Percentiles rank a stretch among this genome's conserved stretches.
phyloP scores from a whole-genome alignment of 768 basidiomycete species.

The Russula emetica region DNA sequence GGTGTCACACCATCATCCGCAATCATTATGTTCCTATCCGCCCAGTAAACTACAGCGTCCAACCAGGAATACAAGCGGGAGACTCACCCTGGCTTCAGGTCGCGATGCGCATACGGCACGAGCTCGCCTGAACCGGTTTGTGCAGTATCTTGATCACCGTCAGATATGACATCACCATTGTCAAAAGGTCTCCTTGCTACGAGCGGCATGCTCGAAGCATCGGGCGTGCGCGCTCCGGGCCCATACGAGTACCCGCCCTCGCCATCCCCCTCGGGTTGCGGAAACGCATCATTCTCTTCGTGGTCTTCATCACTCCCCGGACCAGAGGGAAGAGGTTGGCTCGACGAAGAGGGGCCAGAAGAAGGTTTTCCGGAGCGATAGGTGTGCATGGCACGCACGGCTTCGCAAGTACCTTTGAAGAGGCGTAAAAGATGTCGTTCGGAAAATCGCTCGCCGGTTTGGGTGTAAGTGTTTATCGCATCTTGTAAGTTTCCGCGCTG shows the following conservation, averaged over 20 bases:
- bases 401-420: constrained; percentile 93
- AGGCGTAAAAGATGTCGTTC: constrained; percentile 85
- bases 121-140: constrained; percentile 42
- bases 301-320: constrained; percentile 38
- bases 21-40: constrained; percentile 87
- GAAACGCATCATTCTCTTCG: constrained; percentile 67
- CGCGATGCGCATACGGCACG: constrained; percentile 92
- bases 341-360: constrained; percentile 30
- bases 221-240: constrained; percentile 30
- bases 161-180: constrained; percentile 65
- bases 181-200: constrained; percentile 50
- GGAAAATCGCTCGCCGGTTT: constrained; percentile 76
- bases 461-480: constrained; percentile 79
- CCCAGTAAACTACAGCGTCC: not conserved
- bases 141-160: constrained; percentile 70
- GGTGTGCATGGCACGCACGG: constrained; percentile 91
- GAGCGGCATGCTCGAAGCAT: constrained; percentile 46
- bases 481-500: constrained; percentile 95
- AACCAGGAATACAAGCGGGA: not conserved
- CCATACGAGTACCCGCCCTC: constrained; percentile 75
- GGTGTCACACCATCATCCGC: constrained; percentile 80
- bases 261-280: constrained; percentile 69
- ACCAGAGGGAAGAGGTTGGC: constrained; percentile 24
- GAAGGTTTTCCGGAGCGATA: constrained; percentile 54
- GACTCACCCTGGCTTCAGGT: constrained; percentile 90